phyloP scores from a whole-genome alignment of 1,139 yeast species.

The Hansenula lynferdii region DNA sequence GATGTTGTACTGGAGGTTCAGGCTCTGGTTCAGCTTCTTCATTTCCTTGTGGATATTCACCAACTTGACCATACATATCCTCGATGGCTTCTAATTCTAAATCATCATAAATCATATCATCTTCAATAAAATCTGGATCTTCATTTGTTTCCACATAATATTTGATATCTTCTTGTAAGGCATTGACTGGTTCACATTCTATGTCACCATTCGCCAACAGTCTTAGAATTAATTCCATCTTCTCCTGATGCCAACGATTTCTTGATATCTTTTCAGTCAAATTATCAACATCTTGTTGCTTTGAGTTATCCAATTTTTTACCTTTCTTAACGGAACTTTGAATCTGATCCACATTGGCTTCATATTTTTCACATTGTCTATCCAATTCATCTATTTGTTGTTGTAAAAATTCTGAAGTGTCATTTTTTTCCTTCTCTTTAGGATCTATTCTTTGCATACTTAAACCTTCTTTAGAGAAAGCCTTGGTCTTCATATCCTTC shows the following conservation, averaged over 20 bases:
- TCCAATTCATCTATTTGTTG: slow-evolving; percentile 78
- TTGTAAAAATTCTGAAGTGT: slow-evolving; percentile 67
- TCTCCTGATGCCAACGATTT: slow-evolving; percentile 73
- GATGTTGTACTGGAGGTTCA: slow-evolving; percentile 12
- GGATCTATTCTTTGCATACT: slow-evolving; percentile 72
- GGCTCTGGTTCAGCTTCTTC: slow-evolving; percentile 25
- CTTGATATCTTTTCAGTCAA: slow-evolving; percentile 64
- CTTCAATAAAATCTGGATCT: slow-evolving; percentile 94
- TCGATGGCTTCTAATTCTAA: slow-evolving; percentile 72
- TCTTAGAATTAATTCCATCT: slow-evolving; percentile 73
- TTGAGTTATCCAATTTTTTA: slow-evolving; percentile 50
- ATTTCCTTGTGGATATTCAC: slow-evolving; percentile 40
- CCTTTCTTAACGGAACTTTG: slow-evolving; percentile 48
- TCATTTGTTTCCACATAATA: slow-evolving; percentile 94
- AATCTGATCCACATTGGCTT: slow-evolving; percentile 67
- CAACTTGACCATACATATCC: slow-evolving; percentile 46
- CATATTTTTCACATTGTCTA: slow-evolving; percentile 75
- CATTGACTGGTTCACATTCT: slow-evolving; percentile 77
- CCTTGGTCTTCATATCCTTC: slow-evolving; percentile 91
- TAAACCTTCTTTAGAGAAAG: slow-evolving; percentile 91
- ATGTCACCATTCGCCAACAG: slow-evolving; percentile 79
- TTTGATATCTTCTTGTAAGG: slow-evolving; percentile 83
- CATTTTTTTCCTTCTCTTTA: slow-evolving; percentile 74
- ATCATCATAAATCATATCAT: slow-evolving; percentile 89
- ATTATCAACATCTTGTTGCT: slow-evolving; percentile 54